Conservation (phyloP, 2,329 filamentous ascomycete species). For the Dryadomyces quercus-mongolicae region DNA sequence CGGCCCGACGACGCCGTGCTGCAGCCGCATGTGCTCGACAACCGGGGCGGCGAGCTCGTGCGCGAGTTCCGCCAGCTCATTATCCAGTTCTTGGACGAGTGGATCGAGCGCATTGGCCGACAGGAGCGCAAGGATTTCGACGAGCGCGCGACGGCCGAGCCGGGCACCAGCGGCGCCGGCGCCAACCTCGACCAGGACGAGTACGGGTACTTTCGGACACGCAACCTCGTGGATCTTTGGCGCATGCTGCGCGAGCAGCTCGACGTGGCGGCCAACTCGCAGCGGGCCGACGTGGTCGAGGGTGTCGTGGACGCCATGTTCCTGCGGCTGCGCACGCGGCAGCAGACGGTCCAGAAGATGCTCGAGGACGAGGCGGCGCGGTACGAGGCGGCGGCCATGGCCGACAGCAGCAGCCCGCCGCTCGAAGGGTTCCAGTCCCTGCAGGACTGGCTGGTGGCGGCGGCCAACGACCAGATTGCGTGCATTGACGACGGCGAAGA, state of each 20-base stretch:
- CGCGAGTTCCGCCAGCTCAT: slow-evolving; percentile 92
- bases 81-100: slow-evolving; percentile 89
- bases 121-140: slow-evolving; percentile 74
- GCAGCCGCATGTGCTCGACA: slow-evolving; percentile 76
- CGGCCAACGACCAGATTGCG: slow-evolving; percentile 96
- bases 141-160: slow-evolving; percentile 47
- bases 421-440: slow-evolving; percentile 63
- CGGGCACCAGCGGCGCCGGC: slow-evolving; percentile 37
- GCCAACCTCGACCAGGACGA: slow-evolving; percentile 74
- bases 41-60: slow-evolving; percentile 79
- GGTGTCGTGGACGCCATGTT: slow-evolving; percentile 97
- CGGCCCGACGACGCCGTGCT: slow-evolving; percentile 52
- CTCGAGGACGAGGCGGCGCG: slow-evolving; percentile 73
- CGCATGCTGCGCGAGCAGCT: slow-evolving; percentile 93
- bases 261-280: slow-evolving; percentile 69
- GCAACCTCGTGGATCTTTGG: slow-evolving; percentile 90
- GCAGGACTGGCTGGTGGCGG: slow-evolving; percentile 92
- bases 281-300: slow-evolving; percentile 82
- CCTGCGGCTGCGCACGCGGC: slow-evolving; percentile 67
- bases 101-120: slow-evolving; percentile 86
- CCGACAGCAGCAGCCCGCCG: slow-evolving; percentile 22
- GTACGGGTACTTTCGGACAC: slow-evolving; percentile 84
- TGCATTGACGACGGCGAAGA: slow-evolving; percentile 90
- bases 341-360: slow-evolving; percentile 77
- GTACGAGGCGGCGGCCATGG: slow-evolving; percentile 47